These are phyloP conservation scores for Camellia japonica DNA, from an alignment of 148 eudicot genomes.

Conservation along the genomic window DNA sequence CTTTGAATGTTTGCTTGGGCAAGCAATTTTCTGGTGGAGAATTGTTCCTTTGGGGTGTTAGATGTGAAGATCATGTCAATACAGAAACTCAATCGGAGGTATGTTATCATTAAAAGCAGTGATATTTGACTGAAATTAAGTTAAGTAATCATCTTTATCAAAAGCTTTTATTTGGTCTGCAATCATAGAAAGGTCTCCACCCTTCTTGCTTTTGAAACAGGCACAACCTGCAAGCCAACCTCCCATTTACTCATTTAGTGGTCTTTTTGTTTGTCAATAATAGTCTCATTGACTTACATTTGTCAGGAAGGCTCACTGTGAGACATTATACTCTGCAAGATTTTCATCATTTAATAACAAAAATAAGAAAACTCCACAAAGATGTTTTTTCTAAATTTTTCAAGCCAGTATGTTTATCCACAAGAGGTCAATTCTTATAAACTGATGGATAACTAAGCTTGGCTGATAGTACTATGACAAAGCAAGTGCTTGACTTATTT, in stretches of 20 bases:
- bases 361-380: not conserved
- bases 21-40: constrained; percentile 88
- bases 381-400: not conserved
- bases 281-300: not conserved
- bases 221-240: no score
- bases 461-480: not conserved
- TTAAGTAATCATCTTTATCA: not conserved
- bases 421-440: not conserved
- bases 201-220: no score
- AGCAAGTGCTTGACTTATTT: not conserved
- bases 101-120: constrained; percentile 14
- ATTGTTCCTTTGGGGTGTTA: constrained; percentile 81
- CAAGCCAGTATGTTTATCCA: not conserved
- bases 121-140: not conserved
- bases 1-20: constrained; percentile 86
- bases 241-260: not conserved
- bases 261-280: constrained; percentile 8
- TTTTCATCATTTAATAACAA: not conserved
- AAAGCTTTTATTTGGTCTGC: not conserved
- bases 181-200: not conserved
- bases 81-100: constrained; percentile 83
- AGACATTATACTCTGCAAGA: not conserved
- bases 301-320: not conserved
- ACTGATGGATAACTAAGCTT: not conserved
- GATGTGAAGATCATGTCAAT: constrained; percentile 92